Conservation (phyloP, 768 basidiomycete genomes). For the Macrolepiota albuminosa region DNA sequence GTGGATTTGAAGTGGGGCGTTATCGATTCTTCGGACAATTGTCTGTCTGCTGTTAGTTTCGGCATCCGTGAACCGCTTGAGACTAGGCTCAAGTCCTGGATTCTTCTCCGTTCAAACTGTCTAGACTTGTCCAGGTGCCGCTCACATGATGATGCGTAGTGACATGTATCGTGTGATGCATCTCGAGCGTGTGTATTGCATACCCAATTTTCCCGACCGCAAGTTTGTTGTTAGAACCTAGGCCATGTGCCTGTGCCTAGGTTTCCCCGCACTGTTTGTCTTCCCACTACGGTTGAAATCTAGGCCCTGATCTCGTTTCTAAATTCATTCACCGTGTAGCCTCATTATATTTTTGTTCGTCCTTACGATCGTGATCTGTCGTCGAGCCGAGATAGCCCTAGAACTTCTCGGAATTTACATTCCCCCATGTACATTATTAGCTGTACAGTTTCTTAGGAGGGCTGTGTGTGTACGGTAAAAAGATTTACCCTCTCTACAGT, state of each 20-base stretch:
- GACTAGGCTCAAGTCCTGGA: neutral
- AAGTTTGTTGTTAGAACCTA: neutral
- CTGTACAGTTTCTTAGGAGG: neutral
- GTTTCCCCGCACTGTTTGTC: too few species aligned
- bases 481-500: neutral
- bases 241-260: neutral
- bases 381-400: neutral
- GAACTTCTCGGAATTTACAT: neutral
- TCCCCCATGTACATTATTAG: neutral
- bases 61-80: too few species aligned
- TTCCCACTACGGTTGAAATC: neutral
- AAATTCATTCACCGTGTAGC: neutral
- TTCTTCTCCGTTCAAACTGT: neutral
- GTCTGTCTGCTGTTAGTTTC: too few species aligned
- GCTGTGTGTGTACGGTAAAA: neutral
- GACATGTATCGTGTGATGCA: neutral
- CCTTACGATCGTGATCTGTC: neutral
- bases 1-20: slow-evolving; percentile 3
- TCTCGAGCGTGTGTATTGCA: neutral
- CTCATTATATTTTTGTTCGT: neutral
- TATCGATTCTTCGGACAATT: neutral
- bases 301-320: neutral
- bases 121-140: neutral
- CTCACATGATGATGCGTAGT: neutral
- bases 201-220: too few species aligned